Base-by-base conservation (phyloP, 2,329 filamentous ascomycete genomes). In the Fusarium brevicatenulatum region DNA sequence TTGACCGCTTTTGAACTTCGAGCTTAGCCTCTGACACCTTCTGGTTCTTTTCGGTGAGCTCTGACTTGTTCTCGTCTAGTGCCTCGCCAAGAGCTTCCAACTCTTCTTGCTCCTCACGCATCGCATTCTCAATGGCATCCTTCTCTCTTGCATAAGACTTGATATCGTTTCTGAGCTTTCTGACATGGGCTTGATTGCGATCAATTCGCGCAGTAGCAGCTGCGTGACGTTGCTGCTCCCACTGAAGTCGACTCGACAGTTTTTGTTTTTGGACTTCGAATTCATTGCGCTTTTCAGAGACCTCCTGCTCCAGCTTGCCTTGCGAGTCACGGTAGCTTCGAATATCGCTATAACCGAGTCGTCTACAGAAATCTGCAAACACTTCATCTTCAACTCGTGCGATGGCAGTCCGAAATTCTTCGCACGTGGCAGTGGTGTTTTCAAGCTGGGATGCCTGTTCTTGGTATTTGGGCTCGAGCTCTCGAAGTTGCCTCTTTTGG, bases 251-350 rank as follows among this genome's bases (percentile, higher is more conserved):
- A 75, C 84, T 89, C 69, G 92, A 88, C 36, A 98, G 85, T 46
- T 91, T 90, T 76, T 94, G 91, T 79, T 91, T 93, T 80, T 99
- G 96, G 8, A 92, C 91, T 63, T 92, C 93, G 77, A 97, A 98
- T 74, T 95, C 91, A 59, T 93, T 91, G 71, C 94, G 94, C 85
- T 95, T 95, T 82, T 96, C 91, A 2, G 92, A 91, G 49, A 93
- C 93, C 80, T 98, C 94, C 80, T 97, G 94, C 81, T 98, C 95
- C 54, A 97, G 85, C 46, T 93, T 95, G 54, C 96, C 95, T 82
- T 98, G 96, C 75, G 97, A 95, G 32, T 92, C 92, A 80, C 98
- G 95, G 78, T 98, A 99, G 65, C 94, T 93, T 66, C 95, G 93
- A 72, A 99, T 97, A 77, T 97, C 92, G 65, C 90, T 87, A 80